phyloP scores from a whole-genome alignment of 2,329 filamentous ascomycete species.

The Claviceps purpurea region DNA sequence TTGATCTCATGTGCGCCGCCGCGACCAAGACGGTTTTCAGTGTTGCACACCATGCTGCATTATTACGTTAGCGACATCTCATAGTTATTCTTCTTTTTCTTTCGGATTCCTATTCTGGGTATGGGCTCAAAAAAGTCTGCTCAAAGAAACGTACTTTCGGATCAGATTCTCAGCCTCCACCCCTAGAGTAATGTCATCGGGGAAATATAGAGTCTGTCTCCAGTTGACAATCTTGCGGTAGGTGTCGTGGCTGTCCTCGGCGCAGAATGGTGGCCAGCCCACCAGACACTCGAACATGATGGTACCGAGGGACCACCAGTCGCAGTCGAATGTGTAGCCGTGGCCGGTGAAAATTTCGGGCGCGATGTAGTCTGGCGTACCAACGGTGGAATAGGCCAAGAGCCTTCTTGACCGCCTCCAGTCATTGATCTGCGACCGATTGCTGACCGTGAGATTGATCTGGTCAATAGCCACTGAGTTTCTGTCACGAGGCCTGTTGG shows the following conservation, averaged over 20 bases:
- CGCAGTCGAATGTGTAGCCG: conserved; percentile 91
- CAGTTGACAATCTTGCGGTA: conserved; percentile 99
- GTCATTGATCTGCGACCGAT: conserved; percentile 95
- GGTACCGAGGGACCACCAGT: conserved; percentile 98
- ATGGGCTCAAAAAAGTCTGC: background rate
- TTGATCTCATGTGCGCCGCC: conserved; percentile 87
- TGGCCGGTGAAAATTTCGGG: conserved; percentile 96
- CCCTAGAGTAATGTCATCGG: conserved; percentile 82
- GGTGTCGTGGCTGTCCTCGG: conserved; percentile 92
- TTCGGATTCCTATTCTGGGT: too few species aligned
- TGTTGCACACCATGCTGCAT: conserved; percentile 80
- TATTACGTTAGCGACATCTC: background rate
- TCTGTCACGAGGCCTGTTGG: conserved; percentile 62
- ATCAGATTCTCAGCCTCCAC: conserved; percentile 86
- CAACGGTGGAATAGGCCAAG: conserved; percentile 96
- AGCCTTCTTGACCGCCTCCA: conserved; percentile 92
- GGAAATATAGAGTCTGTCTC: conserved; percentile 91
- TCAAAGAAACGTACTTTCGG: conserved; percentile 49
- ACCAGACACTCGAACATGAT: conserved; percentile 99
- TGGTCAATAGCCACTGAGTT: conserved; percentile 94
- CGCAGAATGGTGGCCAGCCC: conserved; percentile 97
- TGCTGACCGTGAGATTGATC: conserved; percentile 95
- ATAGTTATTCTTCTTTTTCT: background rate
- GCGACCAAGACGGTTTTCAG: conserved; percentile 79
- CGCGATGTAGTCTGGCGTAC: conserved; percentile 96